Evolutionary conservation across 371 early-diverging fungal species (phyloP), one percentile per base, ranked within the genome.

Genomic region (Massospora cicadina): DNA sequence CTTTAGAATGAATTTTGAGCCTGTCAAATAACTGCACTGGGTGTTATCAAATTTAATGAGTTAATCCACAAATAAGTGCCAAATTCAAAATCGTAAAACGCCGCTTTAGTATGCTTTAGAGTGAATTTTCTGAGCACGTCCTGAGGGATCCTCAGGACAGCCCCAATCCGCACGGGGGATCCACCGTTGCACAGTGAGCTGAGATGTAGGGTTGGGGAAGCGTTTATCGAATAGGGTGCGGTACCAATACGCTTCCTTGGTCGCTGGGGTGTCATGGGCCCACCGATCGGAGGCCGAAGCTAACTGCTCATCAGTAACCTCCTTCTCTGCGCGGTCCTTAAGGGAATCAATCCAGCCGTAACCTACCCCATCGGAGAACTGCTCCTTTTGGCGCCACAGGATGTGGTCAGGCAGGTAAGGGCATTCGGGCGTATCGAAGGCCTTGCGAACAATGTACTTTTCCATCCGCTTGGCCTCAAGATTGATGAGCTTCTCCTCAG

Each of bases 381-480:
- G 97, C 75, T 96, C 97, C 82, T 96, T 94, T 76, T 94, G 95
- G 66, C 97, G 83, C 93, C 93, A 96, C 26, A 96, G 84, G 60
- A 96, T 87, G 58, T 87, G 84, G 64, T 79, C 77, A 1, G 95
- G 94, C 65, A 96, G 81, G 71, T 91, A 96, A 29, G 94, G 93
- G 57, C 75, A 72, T 43, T 78, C 79, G 13, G 80, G 78, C 27
- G 81, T 80, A 67, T 88, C 90, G 69, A 90, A 88, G 2, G 90
- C 91, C 71, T 85, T 85, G 65, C 91, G 85, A n/a, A 91, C 67
- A 58, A 88, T 82, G 68, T 88, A 77, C 68, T 96, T 96, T 68
- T 96, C 97, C 80, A 90, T 86, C 27, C 76, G 71, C 65, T 81
- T 81, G 70, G 75, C 69, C 59, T 79, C 78, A 58, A 77, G 78